Conservation (phyloP, 345 rosid species). For the Toxicodendron radicans region DNA sequence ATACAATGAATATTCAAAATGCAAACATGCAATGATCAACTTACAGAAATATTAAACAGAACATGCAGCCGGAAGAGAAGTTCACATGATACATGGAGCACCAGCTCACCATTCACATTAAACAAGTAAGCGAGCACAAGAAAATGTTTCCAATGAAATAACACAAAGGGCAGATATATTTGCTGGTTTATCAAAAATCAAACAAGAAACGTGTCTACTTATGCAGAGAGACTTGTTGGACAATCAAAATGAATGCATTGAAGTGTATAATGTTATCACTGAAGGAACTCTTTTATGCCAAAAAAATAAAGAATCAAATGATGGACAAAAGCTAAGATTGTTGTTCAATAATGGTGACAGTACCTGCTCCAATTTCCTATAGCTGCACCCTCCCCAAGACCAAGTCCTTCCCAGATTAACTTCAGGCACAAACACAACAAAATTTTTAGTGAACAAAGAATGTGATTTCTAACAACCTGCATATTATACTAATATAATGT, state of each 20-base stretch:
- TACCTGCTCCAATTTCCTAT: constrained; percentile 91
- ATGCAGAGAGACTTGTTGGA: background rate
- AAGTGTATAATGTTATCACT: background rate
- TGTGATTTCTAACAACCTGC: background rate
- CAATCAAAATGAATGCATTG: background rate
- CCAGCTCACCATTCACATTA: background rate
- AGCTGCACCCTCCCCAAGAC: constrained; percentile 72
- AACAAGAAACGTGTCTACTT: background rate
- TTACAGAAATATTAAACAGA: background rate
- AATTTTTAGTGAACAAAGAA: constrained; percentile 15
- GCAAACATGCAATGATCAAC: background rate
- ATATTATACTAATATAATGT: background rate
- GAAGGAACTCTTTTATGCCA: background rate
- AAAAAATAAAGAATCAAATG: background rate
- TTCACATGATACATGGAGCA: background rate
- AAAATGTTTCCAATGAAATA: background rate
- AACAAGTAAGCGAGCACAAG: background rate
- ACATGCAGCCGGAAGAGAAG: constrained; percentile 7
- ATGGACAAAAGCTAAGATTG: constrained; percentile 1
- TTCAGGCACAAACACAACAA: constrained; percentile 34
- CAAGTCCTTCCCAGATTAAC: constrained; percentile 96
- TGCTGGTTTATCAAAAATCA: constrained; percentile 1
- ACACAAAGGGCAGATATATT: constrained; percentile 2
- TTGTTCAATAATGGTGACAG: constrained; percentile 2
- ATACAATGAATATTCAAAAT: background rate